Evolutionary conservation across 768 basidiomycete genomes (phyloP), one percentile per base, ranked within the genome.

Genomic region (Pleurotus sapidus): DNA sequence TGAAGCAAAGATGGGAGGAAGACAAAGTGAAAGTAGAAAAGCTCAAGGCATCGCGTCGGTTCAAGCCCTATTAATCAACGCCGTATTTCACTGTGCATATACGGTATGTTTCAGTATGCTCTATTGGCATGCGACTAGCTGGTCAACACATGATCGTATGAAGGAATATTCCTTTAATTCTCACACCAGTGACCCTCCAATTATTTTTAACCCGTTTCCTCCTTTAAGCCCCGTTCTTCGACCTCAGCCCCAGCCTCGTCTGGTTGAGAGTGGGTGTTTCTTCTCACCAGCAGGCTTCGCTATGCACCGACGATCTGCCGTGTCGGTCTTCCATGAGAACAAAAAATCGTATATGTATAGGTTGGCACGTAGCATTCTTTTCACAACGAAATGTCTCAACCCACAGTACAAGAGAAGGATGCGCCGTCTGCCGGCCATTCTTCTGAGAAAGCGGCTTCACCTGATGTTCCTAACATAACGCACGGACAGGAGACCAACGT

Each of bases 21-120:
- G 94, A 96, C 80, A 93, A 92, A 74, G 85, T 83, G 6, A 91
- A 88, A 67, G 84, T 93, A 38, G 88, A 88, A 66, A 84, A 87
- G 64, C 76, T 92, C 62, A 93, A 90, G 70, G 83, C 85, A 46
- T 85, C 88, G 23, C 82, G 87, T 63, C 81, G 85, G 53, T 96
- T 94, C 82, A 95, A 85, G 66, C 94, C 94, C 12, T 97, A 97
- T 70, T 96, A 37, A 54, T 5, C 24, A 17, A 17, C 37, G 30
- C 5, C 9, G 11, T 45, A 45, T n/a, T n/a, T n/a, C n/a, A n/a
- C n/a, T n/a, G n/a, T n/a, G n/a, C n/a, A n/a, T 12, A 45, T 45
- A 34, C 4, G 11, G 30, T 34, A n/a, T n/a, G n/a, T n/a, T n/a
- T n/a, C n/a, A n/a, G n/a, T n/a, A 34, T 8, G 2, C 30, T 34